phyloP scores from a whole-genome alignment of 495 filamentous ascomycete genomes.

The Neurospora sp. region DNA sequence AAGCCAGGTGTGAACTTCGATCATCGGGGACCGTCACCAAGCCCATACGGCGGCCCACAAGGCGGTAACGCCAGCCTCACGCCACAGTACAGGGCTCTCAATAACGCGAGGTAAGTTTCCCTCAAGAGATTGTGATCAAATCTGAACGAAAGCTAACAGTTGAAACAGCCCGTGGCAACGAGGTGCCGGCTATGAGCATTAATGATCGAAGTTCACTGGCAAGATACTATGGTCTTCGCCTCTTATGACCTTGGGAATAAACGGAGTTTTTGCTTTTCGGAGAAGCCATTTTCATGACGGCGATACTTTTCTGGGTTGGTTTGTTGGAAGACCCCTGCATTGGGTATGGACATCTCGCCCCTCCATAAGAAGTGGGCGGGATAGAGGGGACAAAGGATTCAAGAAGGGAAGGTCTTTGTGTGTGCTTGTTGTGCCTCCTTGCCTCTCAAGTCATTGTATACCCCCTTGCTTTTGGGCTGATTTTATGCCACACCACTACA shows the following conservation, averaged over 20 bases:
- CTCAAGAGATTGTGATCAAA: background rate
- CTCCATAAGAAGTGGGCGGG: background rate
- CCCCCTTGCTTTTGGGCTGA: background rate
- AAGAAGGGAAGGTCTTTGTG: background rate
- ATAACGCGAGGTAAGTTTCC: conserved; percentile 38
- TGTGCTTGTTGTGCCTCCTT: background rate
- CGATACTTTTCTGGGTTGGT: background rate
- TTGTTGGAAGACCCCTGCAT: background rate
- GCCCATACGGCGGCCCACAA: conserved; percentile 9
- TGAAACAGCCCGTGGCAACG: conserved; percentile 43
- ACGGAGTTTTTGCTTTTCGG: conserved; percentile 2
- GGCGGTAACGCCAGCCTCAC: conserved; percentile 2
- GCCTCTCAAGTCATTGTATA: background rate
- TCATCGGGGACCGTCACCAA: conserved; percentile 7
- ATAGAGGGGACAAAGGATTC: background rate
- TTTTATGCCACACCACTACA: background rate
- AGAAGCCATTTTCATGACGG: background rate
- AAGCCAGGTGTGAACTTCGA: conserved; percentile 8
- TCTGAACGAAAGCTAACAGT: conserved; percentile 10
- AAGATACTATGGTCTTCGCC: background rate
- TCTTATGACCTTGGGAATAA: conserved; percentile 4
- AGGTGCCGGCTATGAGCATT: conserved; percentile 42
- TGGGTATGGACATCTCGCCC: background rate
- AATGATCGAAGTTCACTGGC: conserved; percentile 3
- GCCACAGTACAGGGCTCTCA: conserved; percentile 14